A percentile compares a stretch with the other conserved stretches of the same genome.
These are phyloP conservation scores for Scheffersomyces illinoinensis DNA, from an alignment of 1,139 yeast species.

Conservation along the genomic window DNA sequence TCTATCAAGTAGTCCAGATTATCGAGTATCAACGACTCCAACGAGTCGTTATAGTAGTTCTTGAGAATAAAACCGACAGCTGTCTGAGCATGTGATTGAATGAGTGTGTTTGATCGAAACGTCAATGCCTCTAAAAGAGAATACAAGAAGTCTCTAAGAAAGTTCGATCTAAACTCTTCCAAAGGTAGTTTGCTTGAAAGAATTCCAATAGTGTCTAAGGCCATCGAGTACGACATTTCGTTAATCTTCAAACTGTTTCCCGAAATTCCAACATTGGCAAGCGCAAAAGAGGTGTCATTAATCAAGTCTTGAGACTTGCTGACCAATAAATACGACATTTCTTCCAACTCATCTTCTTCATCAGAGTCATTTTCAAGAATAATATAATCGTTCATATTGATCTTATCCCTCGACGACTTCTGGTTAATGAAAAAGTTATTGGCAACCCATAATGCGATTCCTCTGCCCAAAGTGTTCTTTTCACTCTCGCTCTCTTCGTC, in stretches of 20 bases:
- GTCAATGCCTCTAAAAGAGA: slow-evolving; percentile 38
- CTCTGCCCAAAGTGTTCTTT: not conserved
- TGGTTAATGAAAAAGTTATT: slow-evolving; percentile 16
- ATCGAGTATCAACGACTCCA: slow-evolving; percentile 54
- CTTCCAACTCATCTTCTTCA: slow-evolving; percentile 12
- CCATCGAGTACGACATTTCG: slow-evolving; percentile 29
- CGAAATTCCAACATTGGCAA: slow-evolving; percentile 2
- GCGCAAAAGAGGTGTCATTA: slow-evolving; percentile 13
- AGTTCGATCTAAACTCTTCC: slow-evolving; percentile 31
- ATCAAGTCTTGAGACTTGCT: slow-evolving; percentile 29
- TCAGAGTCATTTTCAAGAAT: slow-evolving; percentile 17
- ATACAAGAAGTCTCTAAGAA: slow-evolving; percentile 34
- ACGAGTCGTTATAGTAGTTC: slow-evolving; percentile 56
- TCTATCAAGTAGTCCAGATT: slow-evolving; percentile 85
- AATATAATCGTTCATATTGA: slow-evolving; percentile 24
- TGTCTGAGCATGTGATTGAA: slow-evolving; percentile 32
- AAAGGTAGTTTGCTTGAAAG: slow-evolving; percentile 23
- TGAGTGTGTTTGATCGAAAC: slow-evolving; percentile 23
- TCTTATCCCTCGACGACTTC: not conserved
- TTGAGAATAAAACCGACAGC: slow-evolving; percentile 43
- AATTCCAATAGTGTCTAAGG: slow-evolving; percentile 32
- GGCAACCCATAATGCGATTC: slow-evolving; percentile 34
- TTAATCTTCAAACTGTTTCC: slow-evolving; percentile 6
- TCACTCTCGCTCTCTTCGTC: not conserved
- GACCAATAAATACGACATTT: slow-evolving; percentile 23